These are phyloP conservation scores for Psilocybe cubensis DNA, from an alignment of 768 basidiomycete genomes.

Conservation along the genomic window DNA sequence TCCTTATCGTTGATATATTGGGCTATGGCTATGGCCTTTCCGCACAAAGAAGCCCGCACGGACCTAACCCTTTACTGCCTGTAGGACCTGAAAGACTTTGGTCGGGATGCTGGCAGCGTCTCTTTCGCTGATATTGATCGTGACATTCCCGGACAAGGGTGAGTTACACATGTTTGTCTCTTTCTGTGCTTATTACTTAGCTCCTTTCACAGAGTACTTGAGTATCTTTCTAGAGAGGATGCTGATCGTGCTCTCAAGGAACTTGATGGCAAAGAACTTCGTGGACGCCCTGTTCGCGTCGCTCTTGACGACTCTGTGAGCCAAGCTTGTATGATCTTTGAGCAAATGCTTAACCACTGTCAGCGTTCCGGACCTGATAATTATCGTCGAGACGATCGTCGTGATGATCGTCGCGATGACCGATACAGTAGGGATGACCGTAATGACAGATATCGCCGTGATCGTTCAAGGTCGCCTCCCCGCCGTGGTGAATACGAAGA, in stretches of 20 bases:
- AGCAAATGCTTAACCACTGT: slow-evolving; percentile 9
- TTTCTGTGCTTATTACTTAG: not conserved
- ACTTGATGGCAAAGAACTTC: slow-evolving; percentile 85
- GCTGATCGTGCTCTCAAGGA: slow-evolving; percentile 93
- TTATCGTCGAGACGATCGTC: slow-evolving; percentile 76
- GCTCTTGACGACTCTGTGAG: slow-evolving; percentile 64
- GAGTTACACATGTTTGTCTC: slow-evolving; percentile 25
- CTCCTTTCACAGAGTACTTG: slow-evolving; percentile 70
- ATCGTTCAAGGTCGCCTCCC: slow-evolving; percentile 82
- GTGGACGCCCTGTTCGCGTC: slow-evolving; percentile 80
- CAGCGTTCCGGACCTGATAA: slow-evolving; percentile 74
- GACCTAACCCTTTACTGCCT: slow-evolving; percentile 48
- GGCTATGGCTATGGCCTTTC: slow-evolving; percentile 8
- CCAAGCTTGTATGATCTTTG: slow-evolving; percentile 5
- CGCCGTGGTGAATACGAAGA: slow-evolving; percentile 75
- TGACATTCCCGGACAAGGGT: slow-evolving; percentile 87
- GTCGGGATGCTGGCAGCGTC: slow-evolving; percentile 90
- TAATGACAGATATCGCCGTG: slow-evolving; percentile 69
- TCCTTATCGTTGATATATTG: slow-evolving; percentile 7
- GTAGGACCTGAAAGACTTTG: slow-evolving; percentile 98
- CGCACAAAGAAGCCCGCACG: slow-evolving; percentile 19
- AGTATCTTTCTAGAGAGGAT: slow-evolving; percentile 87
- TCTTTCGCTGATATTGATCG: slow-evolving; percentile 96
- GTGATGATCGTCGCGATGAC: slow-evolving; percentile 64
- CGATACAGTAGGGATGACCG: slow-evolving; percentile 55